Base-by-base conservation (phyloP, 2,329 filamentous ascomycete species). In the Metarhizium guizhouense region DNA sequence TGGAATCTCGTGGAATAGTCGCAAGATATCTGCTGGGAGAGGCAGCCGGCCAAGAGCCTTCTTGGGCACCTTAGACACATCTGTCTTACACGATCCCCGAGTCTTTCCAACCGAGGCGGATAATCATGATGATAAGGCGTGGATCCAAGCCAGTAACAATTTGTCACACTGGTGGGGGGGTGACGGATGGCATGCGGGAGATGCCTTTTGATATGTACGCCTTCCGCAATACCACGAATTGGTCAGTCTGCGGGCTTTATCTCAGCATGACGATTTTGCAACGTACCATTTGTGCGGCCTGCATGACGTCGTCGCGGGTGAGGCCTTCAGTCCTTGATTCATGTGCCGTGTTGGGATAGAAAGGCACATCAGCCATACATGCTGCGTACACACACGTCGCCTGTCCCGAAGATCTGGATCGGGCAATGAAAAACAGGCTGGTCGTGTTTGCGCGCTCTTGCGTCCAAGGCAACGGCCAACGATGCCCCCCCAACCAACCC, bases 371-470 rank as follows among this genome's bases (percentile, higher is more conserved):
- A 42, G 20, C 49, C 55, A 40, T 38, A 51, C 53, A 34, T 14
- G 10, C 32, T 11, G 32, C 42, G 40, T 25, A 38, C 20, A 36
- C 47, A 20, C 30, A 18, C 32, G 50, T 20, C 16, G 29, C 32
- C 29, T 32, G 48, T 30, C 55, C 52, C 55, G 52, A 43, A 54
- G 55, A 54, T 57, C 52, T 57, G 55, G 55, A 54, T 57, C 48
- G 48, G 43, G 45, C 55, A 45, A 48, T 48, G 25, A 18, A 48
- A 34, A 34, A 11, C 45, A 32, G 45, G 14, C 25, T 48, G 8
- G 5, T 48, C 45, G 25, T 6, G 43, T 13, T 14, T 47, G 6
- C 45, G 25, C 25, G 45, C 20, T 50, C 47, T 20, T 29, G 32
- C 11, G 29, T 51, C 16, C 29, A 20, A 36, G 49, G 16, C 49